A percentile compares a stretch with the other conserved stretches of the same genome.
Evolutionary conservation across 2,329 filamentous ascomycete genomes (phyloP).

Genomic region (Capronia americana): DNA sequence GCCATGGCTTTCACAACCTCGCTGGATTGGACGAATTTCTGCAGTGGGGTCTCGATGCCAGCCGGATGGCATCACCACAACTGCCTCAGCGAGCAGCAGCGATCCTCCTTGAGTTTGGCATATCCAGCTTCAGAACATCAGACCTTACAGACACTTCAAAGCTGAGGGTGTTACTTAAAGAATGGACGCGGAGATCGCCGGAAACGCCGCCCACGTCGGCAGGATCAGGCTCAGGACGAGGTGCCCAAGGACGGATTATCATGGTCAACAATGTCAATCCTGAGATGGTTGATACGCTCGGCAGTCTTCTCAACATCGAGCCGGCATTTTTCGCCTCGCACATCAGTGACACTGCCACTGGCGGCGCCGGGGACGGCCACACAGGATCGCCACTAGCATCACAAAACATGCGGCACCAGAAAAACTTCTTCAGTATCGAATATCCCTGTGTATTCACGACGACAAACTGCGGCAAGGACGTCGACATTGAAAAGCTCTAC

Average conservation of each 20-base stretch:
- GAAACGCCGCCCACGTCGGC: constrained; percentile 26
- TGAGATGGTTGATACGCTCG: constrained; percentile 36
- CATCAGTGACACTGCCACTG: constrained; percentile 30
- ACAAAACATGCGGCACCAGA: constrained; percentile 31
- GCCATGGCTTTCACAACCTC: constrained; percentile 39
- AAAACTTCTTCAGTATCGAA: constrained; percentile 36
- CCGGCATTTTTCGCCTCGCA: constrained; percentile 37
- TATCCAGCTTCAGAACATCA: constrained; percentile 33
- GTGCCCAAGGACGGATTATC: constrained; percentile 34
- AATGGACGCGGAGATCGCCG: constrained; percentile 34
- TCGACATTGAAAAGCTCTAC: constrained; percentile 36
- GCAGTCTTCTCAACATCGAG: constrained; percentile 36
- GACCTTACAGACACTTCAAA: constrained; percentile 36
- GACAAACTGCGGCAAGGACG: constrained; percentile 35
- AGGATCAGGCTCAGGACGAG: constrained; percentile 17
- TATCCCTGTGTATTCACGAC: constrained; percentile 35
- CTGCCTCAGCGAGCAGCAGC: constrained; percentile 32
- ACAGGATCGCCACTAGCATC: constrained; percentile 33
- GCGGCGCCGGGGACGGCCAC: constrained; percentile 25
- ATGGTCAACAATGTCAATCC: constrained; percentile 37
- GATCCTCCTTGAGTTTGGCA: constrained; percentile 35
- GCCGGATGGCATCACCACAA: constrained; percentile 21
- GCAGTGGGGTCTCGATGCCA: constrained; percentile 33
- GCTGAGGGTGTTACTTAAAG: constrained; percentile 33
- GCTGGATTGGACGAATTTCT: constrained; percentile 35